These are phyloP conservation scores for Panicum hallii DNA, from an alignment of 202 grass and related monocot species.

Conservation along the genomic window DNA sequence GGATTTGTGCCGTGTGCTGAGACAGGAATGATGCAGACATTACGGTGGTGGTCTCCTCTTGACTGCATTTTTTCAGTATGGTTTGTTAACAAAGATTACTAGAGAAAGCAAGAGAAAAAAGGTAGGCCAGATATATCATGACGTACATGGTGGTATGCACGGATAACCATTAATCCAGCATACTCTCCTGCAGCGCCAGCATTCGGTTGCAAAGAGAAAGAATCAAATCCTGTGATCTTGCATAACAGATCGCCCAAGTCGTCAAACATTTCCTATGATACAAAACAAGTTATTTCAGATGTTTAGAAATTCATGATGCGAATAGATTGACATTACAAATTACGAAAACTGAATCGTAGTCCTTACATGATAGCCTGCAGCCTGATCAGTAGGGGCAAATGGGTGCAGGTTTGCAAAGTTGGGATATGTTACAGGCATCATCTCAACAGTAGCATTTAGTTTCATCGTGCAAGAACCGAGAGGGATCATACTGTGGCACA, in stretches of 20 bases:
- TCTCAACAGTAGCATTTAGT: constrained; percentile 95
- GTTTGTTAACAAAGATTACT: constrained; percentile 34
- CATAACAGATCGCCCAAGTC: constrained; percentile 88
- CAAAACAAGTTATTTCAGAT: constrained; percentile 48
- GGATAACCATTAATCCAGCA: constrained; percentile 99
- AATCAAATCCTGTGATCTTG: constrained; percentile 94
- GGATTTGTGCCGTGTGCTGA: constrained; percentile 98
- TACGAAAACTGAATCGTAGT: background rate
- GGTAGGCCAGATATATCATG: constrained; percentile 33
- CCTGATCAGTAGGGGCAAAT: constrained; percentile 85
- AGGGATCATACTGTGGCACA: constrained; percentile 99
- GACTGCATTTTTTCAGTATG: constrained; percentile 48
- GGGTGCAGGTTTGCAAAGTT: constrained; percentile 93
- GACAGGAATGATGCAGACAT: constrained; percentile 99
- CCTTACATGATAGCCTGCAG: constrained; percentile 87
- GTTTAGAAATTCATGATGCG: background rate
- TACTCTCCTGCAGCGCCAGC: constrained; percentile 98
- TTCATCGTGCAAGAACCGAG: constrained; percentile 99
- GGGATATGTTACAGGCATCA: constrained; percentile 97
- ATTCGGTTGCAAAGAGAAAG: constrained; percentile 99
- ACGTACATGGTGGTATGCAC: constrained; percentile 81
- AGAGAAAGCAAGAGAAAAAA: constrained; percentile 22
- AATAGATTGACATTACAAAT: background rate
- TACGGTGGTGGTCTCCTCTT: constrained; percentile 85
- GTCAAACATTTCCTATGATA: constrained; percentile 94